Evolutionary conservation across 2,329 filamentous ascomycete genomes (phyloP).

Genomic region (Aspergillus pseudotamarii): DNA sequence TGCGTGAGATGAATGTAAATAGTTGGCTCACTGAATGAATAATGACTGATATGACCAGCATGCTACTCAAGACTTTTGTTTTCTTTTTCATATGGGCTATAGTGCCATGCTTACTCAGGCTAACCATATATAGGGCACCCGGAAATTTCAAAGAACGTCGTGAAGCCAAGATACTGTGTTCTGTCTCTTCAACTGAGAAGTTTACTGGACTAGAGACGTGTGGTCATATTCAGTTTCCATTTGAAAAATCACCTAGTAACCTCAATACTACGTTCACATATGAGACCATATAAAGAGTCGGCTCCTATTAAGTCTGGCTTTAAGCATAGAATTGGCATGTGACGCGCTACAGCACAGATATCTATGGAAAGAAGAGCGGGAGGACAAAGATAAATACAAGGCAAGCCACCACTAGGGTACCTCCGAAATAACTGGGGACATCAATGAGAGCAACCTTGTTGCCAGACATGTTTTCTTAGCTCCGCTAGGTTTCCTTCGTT

Average conservation of each 20-base stretch:
- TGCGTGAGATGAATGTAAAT: background rate
- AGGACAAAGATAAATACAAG: background rate
- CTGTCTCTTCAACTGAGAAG: too few species aligned
- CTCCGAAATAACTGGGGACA: background rate
- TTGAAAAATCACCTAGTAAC: too few species aligned
- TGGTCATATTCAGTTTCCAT: too few species aligned
- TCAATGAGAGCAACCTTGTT: too few species aligned
- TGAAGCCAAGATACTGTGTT: background rate
- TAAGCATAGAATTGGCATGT: background rate
- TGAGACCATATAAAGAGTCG: too few species aligned
- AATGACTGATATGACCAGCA: background rate
- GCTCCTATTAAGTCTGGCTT: background rate
- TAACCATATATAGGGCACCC: background rate
- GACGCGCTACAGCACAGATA: too few species aligned
- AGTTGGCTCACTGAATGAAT: constrained; percentile 1
- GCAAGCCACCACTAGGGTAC: background rate
- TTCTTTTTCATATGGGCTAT: background rate
- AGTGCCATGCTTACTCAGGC: background rate
- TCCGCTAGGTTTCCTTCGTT: background rate
- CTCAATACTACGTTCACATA: too few species aligned
- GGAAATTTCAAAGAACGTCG: background rate
- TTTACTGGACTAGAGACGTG: too few species aligned
- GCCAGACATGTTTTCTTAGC: background rate
- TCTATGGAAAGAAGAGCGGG: background rate
- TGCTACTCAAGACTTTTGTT: background rate